Evolutionary conservation across 1,139 yeast species (phyloP).

Genomic region (Pichia terricola): DNA sequence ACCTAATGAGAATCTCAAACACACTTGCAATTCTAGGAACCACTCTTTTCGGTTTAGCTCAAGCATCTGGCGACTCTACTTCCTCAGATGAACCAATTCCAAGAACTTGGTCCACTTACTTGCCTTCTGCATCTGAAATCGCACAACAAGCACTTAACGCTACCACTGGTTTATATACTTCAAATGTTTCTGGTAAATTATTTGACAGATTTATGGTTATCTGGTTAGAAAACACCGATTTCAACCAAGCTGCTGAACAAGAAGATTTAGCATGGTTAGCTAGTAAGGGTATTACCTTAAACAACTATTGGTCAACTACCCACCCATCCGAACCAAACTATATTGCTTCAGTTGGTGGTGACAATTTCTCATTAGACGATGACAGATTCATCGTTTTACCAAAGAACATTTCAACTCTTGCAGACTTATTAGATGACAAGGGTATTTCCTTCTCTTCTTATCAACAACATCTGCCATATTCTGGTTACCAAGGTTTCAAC

Average conservation of each 20-base stretch:
- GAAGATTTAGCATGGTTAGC: constrained; percentile 32
- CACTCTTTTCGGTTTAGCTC: constrained; percentile 10
- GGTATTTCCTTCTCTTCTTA: constrained; percentile 42
- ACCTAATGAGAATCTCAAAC: constrained; percentile 6
- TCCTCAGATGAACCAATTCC: constrained; percentile 11
- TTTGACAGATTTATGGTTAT: constrained; percentile 36
- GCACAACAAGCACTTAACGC: constrained; percentile 33
- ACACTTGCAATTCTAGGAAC: constrained; percentile 8
- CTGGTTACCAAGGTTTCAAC: constrained; percentile 38
- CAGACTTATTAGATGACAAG: constrained; percentile 34
- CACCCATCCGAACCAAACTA: constrained; percentile 47
- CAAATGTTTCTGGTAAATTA: constrained; percentile 31
- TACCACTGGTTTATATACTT: constrained; percentile 23
- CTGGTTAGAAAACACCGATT: constrained; percentile 43
- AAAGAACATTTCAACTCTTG: constrained; percentile 34
- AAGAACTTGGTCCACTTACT: constrained; percentile 27
- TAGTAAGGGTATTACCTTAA: constrained; percentile 33
- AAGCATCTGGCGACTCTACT: constrained; percentile 15
- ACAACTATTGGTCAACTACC: constrained; percentile 40
- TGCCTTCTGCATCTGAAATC: constrained; percentile 29
- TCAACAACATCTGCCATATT: constrained; percentile 39
- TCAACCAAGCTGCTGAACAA: constrained; percentile 37
- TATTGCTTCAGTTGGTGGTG: constrained; percentile 38
- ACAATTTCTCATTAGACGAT: constrained; percentile 35
- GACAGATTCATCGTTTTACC: constrained; percentile 36